Percentiles rank a stretch among this genome's conserved stretches.
These are phyloP conservation scores for Hypoxylon sp. DNA, from an alignment of 2,329 filamentous ascomycete species.

Conservation along the genomic window DNA sequence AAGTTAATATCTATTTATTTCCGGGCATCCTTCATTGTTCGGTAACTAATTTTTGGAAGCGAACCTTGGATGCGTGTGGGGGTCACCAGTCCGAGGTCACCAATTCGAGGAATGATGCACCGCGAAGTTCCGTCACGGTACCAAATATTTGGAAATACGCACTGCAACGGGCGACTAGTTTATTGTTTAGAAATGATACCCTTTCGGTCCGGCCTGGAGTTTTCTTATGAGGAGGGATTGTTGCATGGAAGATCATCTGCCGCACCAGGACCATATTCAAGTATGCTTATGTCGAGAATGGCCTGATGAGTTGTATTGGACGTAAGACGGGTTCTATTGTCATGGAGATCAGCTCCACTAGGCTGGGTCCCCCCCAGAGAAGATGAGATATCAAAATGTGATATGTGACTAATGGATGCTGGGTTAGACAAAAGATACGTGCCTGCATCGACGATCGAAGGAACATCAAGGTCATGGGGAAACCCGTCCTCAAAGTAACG, in stretches of 20 bases:
- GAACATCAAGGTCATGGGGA: slow-evolving; percentile 43
- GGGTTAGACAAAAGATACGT: slow-evolving; percentile 43
- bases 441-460: slow-evolving; percentile 46
- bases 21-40: slow-evolving; percentile 28
- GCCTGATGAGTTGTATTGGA: slow-evolving; percentile 43
- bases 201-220: slow-evolving; percentile 36
- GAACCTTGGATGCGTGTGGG: slow-evolving; percentile 44
- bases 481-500: slow-evolving; percentile 39
- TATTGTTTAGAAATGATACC: slow-evolving; percentile 44
- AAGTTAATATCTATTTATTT: slow-evolving; percentile 43
- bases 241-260: slow-evolving; percentile 40
- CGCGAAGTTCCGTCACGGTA: slow-evolving; percentile 35
- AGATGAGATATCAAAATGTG: slow-evolving; percentile 47
- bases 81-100: slow-evolving; percentile 40
- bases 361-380: slow-evolving; percentile 36
- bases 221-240: slow-evolving; percentile 24
- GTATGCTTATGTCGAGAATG: slow-evolving; percentile 38
- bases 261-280: slow-evolving; percentile 36
- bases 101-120: slow-evolving; percentile 45
- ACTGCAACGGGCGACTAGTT: slow-evolving; percentile 30
- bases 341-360: slow-evolving; percentile 42
- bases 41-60: slow-evolving; percentile 39
- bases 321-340: slow-evolving; percentile 38
- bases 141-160: slow-evolving; percentile 38
- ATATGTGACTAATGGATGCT: slow-evolving; percentile 44